These are phyloP conservation scores for Termitomyces sp. DNA, from an alignment of 768 basidiomycete species.

Conservation along the genomic window DNA sequence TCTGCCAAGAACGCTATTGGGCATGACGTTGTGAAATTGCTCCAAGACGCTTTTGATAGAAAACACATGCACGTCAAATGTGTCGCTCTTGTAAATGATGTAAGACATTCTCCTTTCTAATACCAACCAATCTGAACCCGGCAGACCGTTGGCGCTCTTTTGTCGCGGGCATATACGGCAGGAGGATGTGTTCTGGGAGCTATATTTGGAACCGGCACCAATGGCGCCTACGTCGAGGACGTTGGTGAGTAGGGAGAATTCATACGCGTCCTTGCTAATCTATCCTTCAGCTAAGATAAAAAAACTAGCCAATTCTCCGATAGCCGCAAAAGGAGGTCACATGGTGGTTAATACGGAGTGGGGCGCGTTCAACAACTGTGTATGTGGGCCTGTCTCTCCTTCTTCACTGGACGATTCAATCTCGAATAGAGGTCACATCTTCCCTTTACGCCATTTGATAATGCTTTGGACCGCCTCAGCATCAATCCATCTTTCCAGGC, in stretches of 20 bases:
- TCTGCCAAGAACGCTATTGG: constrained; percentile 87
- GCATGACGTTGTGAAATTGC: constrained; percentile 80
- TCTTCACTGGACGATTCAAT: background rate
- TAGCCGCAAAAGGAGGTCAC: constrained; percentile 54
- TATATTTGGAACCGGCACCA: constrained; percentile 98
- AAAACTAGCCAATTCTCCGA: constrained; percentile 69
- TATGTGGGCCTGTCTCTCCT: constrained; percentile 28
- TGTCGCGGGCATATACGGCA: constrained; percentile 90
- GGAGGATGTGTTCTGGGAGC: constrained; percentile 86
- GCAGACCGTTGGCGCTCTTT: constrained; percentile 91
- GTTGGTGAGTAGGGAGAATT: constrained; percentile 35
- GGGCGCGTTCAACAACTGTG: constrained; percentile 96
- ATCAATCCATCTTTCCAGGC: constrained; percentile 93
- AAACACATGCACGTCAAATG: constrained; percentile 92
- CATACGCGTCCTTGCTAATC: background rate
- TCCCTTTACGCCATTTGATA: constrained; percentile 87
- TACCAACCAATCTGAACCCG: background rate
- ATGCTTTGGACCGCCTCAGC: constrained; percentile 84
- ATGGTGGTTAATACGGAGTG: constrained; percentile 99
- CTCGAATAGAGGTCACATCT: constrained; percentile 64
- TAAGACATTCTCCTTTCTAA: constrained; percentile 29
- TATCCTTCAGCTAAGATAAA: constrained; percentile 56
- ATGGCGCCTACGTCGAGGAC: constrained; percentile 94
- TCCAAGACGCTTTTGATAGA: constrained; percentile 89
- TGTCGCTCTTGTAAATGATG: constrained; percentile 92